Evolutionary conservation across 2,329 filamentous ascomycete species (phyloP), one percentile per base, ranked within the genome.

Genomic region (Byssothecium circinans): DNA sequence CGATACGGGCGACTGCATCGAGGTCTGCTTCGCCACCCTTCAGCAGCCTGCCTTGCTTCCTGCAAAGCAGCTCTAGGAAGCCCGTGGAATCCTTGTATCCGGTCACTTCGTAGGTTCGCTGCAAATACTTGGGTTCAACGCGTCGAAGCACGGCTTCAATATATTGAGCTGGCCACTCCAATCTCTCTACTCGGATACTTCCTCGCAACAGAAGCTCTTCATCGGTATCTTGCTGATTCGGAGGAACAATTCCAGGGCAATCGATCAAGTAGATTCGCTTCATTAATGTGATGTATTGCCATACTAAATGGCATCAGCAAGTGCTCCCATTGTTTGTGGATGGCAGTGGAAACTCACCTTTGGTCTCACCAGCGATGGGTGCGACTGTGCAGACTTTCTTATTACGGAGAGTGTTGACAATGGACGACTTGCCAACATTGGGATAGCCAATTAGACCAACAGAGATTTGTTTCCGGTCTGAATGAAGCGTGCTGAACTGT

Each of bases 221-320:
- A 22, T 91, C 88, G 0, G 86, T 88, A 64, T 96, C 92, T 45
- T 84, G 83, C 52, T 84, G 84, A 56, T 88, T 94, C 0, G 94
- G 92, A 3, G 94, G 94, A 0, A 97, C 94, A 33, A 99, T 91
- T 71, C 94, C 94, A 32, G 94, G 94, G 64, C 92, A 97, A 64
- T 99, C 94, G 61, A 99, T 97, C 45, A 99, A 81, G 72, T 92
- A 91, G 43, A 95, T 95, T 44, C 90, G 81, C 75, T 91, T 95
- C 88, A 95, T 96, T 50, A 97, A 74, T 2, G 91, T 96, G 58
- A 96, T 90, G 66, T 96, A 96, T 70, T 96, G 92, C 92, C 94
- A 97, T 23, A 96, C 88, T 45, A 96, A 27, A 91, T 96, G 76
- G 95, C 90, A 11, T 91, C 91, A 4, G 91, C 90, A 53, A 96